These are phyloP conservation scores for Laburnicola sp. DNA, from an alignment of 2,329 filamentous ascomycete genomes.

Conservation along the genomic window DNA sequence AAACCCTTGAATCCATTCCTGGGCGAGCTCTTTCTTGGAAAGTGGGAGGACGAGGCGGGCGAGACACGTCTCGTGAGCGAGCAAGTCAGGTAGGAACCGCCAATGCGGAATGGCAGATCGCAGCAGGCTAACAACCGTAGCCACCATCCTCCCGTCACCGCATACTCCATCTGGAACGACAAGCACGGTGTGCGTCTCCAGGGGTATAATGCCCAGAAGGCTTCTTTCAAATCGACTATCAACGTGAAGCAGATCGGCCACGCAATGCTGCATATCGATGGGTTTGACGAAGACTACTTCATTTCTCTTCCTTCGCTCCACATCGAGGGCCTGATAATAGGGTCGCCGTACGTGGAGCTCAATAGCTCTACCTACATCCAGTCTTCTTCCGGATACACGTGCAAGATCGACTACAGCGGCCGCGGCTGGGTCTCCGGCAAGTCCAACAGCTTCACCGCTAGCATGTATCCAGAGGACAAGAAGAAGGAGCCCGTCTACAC, in stretches of 20 bases:
- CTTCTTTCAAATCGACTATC: constrained; percentile 90
- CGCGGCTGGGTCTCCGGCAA: constrained; percentile 95
- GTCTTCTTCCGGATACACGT: constrained; percentile 82
- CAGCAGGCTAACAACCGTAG: constrained; percentile 37
- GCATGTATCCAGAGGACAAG: constrained; percentile 68
- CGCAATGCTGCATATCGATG: constrained; percentile 75
- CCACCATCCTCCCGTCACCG: constrained; percentile 93
- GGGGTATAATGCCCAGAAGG: constrained; percentile 96
- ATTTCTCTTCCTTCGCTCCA: constrained; percentile 90
- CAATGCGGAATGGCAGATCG: neutral
- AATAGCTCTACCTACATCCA: constrained; percentile 83
- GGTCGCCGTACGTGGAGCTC: constrained; percentile 86
- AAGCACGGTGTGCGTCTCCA: constrained; percentile 73
- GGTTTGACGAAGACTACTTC: constrained; percentile 72
- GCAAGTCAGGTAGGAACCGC: constrained; percentile 71
- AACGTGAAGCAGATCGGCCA: constrained; percentile 94
- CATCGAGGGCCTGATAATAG: constrained; percentile 88
- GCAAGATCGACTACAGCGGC: constrained; percentile 89
- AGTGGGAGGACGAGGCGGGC: constrained; percentile 81
- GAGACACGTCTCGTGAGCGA: constrained; percentile 87
- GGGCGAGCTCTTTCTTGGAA: constrained; percentile 88
- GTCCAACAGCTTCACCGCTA: constrained; percentile 86
- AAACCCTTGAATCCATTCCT: constrained; percentile 97
- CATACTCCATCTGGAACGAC: constrained; percentile 88
- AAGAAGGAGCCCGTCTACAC: constrained; percentile 78